Base-by-base conservation (phyloP, 805 yeast species). In the Nakazawaea ishiwadae region DNA sequence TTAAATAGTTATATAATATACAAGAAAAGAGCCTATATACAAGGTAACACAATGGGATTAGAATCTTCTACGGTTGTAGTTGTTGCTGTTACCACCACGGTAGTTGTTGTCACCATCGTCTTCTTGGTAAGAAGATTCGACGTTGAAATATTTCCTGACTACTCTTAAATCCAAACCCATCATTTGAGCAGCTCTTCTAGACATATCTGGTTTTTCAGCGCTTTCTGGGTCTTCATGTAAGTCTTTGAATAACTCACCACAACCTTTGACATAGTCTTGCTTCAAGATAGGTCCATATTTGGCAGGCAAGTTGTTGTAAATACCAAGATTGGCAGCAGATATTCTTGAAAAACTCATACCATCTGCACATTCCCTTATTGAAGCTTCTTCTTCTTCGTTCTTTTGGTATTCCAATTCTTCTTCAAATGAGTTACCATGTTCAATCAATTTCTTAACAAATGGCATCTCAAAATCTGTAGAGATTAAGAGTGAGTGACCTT, bases 401-500 rank as follows among this genome's bases (percentile, higher is more conserved):
- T 65, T 54, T 27, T 63, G 65, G 48, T 69, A 75, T 8, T 64
- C 59, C 24, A 52, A 54, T 41, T 59, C 65, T 34, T 73, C 69
- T 11, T 66, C 53, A 45, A 86, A 80, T 23, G 56, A 60, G 52
- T 87, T 76, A 35, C 78, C 79, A 54, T 74, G 76, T 44, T 69
- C 58, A 36, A 63, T 59, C 53, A 87, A 69, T 2, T 66, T 63
- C 30, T 63, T 59, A 30, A 78, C 60, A 58, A 77, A 89, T 26
- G 72, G 71, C 28, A 62, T 50, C 59, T 89, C 96, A 37, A 65
- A 60, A 47, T 70, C 60, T 23, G 83, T 67, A 36, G 79, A 53
- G 55, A 77, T 80, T 44, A 84, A 59, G 12, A 77, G 60, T 4
- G 96, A 85, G 37, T 72, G 68, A 48, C 98, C 98, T 18, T 70